Percentiles rank a stretch among this genome's conserved stretches.
phyloP scores from a whole-genome alignment of 1,139 yeast genomes.

The Suhomyces panamericanus region DNA sequence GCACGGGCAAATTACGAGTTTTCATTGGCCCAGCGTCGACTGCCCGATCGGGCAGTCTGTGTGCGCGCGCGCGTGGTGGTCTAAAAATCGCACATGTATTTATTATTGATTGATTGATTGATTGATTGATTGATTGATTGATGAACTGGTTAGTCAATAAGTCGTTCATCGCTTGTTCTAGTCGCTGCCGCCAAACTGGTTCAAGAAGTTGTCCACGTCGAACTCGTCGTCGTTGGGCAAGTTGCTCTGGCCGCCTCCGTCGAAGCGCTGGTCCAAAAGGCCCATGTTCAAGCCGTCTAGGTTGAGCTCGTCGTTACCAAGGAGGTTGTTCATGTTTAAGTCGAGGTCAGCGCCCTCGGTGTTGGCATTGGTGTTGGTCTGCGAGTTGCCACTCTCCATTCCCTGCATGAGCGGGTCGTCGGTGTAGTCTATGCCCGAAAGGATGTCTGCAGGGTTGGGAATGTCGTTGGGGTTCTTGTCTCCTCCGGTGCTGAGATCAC shows the following conservation, averaged over 20 bases:
- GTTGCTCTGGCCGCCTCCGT: slow-evolving; percentile 20
- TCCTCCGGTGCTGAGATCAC: slow-evolving; percentile 18
- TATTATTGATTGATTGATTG: too few relatives aligned
- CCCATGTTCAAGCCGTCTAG: slow-evolving; percentile 48
- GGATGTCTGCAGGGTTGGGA: slow-evolving; percentile 42
- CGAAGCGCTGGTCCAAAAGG: slow-evolving; percentile 38
- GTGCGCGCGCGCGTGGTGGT: background rate
- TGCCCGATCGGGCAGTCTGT: slow-evolving; percentile 29
- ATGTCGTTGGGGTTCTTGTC: slow-evolving; percentile 24
- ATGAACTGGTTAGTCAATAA: slow-evolving; percentile 3
- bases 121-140: too few relatives aligned
- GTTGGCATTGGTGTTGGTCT: slow-evolving; percentile 1
- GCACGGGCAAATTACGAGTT: slow-evolving; percentile 15
- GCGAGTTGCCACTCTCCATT: slow-evolving; percentile 5
- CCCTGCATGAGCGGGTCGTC: slow-evolving; percentile 14
- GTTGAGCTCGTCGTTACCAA: slow-evolving; percentile 46
- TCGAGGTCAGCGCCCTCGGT: slow-evolving; percentile 24
- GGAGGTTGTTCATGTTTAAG: slow-evolving; percentile 41
- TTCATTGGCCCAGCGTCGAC: slow-evolving; percentile 34
- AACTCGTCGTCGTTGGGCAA: slow-evolving; percentile 39
- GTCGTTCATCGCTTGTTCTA: slow-evolving; percentile 1
- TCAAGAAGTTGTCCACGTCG: slow-evolving; percentile 49
- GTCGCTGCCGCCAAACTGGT: slow-evolving; percentile 40
- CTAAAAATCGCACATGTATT: too few relatives aligned
- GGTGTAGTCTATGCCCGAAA: slow-evolving; percentile 36